Evolutionary conservation across 1,139 yeast genomes (phyloP).

Genomic region (Suzukiozyma palmioleophila): DNA sequence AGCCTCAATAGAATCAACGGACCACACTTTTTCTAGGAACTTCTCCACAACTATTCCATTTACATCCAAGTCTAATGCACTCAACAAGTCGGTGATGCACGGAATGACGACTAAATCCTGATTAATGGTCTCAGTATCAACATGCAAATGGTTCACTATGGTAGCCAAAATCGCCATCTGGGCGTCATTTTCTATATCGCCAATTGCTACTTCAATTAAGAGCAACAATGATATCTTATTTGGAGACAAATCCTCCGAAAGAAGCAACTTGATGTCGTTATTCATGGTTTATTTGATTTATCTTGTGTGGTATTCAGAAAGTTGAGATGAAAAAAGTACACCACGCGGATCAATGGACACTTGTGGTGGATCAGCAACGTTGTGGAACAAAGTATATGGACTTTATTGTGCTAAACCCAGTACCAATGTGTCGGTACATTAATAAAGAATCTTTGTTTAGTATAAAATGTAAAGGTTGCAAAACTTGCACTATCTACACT

Average conservation of each 20-base stretch:
- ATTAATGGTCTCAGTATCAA: neutral
- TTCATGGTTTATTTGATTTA: neutral
- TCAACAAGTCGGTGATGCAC: slow-evolving; percentile 22
- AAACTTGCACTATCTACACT: no score
- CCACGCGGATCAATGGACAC: no score
- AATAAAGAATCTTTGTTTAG: no score
- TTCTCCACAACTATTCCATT: slow-evolving; percentile 3
- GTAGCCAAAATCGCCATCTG: neutral
- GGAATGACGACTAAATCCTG: slow-evolving; percentile 25
- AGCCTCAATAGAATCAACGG: slow-evolving; percentile 31
- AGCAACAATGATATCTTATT: slow-evolving; percentile 22
- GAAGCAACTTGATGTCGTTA: slow-evolving; percentile 8
- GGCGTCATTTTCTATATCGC: neutral
- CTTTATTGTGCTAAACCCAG: no score
- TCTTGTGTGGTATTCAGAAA: no score
- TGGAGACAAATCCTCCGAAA: slow-evolving; percentile 13
- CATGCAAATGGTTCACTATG: neutral
- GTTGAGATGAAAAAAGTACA: no score
- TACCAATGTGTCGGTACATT: no score
- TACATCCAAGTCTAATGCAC: slow-evolving; percentile 8
- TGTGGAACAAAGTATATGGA: no score
- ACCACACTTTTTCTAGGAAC: slow-evolving; percentile 23
- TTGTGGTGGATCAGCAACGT: no score
- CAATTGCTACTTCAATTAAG: slow-evolving; percentile 10
- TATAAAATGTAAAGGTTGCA: no score